Evolutionary conservation across 2,329 filamentous ascomycete genomes (phyloP).

Genomic region (Epichloe gansuensis): DNA sequence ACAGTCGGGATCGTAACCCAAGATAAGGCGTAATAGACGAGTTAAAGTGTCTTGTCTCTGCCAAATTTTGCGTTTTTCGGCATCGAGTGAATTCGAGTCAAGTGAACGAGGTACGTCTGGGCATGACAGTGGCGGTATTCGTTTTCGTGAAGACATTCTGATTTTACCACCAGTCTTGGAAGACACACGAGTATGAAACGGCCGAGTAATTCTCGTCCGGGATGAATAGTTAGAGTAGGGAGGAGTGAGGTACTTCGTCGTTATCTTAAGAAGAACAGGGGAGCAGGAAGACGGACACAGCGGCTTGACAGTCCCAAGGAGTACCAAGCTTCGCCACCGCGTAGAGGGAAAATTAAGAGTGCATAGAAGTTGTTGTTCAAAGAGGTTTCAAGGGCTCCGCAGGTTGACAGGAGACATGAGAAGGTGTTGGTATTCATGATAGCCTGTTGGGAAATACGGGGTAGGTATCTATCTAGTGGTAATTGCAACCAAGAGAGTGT

Average conservation of each 20-base stretch:
- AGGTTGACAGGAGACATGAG: background rate
- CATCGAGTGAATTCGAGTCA: constrained; percentile 24
- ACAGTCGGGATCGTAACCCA: constrained; percentile 75
- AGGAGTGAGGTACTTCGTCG: too few species aligned
- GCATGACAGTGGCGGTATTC: background rate
- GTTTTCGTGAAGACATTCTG: background rate
- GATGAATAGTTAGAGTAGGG: too few species aligned
- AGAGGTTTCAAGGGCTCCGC: background rate
- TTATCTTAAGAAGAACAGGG: background rate
- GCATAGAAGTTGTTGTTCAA: background rate
- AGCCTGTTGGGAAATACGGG: background rate
- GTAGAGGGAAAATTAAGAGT: too few species aligned
- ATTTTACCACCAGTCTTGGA: too few species aligned
- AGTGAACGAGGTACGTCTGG: constrained; percentile 9
- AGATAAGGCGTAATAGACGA: constrained; percentile 77
- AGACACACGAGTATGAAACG: too few species aligned
- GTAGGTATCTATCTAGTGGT: background rate
- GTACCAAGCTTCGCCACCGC: too few species aligned
- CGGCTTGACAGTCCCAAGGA: background rate
- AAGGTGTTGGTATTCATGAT: background rate
- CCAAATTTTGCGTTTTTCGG: constrained; percentile 14
- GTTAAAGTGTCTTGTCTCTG: background rate
- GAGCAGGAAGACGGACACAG: background rate
- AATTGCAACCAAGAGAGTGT: background rate
- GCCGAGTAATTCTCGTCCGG: too few species aligned